Base-by-base conservation (phyloP, 176 grass and related monocot genomes). In the Luzula sylvatica region DNA sequence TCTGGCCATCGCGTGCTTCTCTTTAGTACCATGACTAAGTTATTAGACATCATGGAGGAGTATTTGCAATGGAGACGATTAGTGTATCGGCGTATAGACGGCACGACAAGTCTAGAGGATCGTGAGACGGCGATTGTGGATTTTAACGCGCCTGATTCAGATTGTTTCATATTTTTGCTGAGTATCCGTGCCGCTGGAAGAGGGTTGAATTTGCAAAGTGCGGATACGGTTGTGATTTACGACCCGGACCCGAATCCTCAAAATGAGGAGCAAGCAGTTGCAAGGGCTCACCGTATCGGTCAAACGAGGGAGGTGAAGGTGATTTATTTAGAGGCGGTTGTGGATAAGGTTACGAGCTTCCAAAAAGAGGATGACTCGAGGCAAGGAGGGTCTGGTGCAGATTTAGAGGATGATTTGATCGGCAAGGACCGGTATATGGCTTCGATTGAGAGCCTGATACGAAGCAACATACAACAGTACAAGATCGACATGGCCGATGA, bases 401-500 rank as follows among this genome's bases (percentile, higher is more conserved):
- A 82, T 20, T 71, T 69, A 45, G 93, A 98, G 78, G 84, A 89
- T 25, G 86, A 98, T 69, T 82, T 98, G 75, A 87, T 87, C 61
- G 93, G 93, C 15, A 98, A 77, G 78, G 86, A 98, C 53, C 74
- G 93, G 30, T 98, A 98, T 30, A 59, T 98, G 32, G 93, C 85
- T 45, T 90, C 93, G 40, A 98, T 98, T 40, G 93, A 98, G 71
- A 92, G 93, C 74, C 81, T 98, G 17, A 98, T 98, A 64, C 85
- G 93, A 52, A 98, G 29, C 40, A 98, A 98, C 65, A 98, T 98
- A 52, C 93, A 98, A 66, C 93, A 98, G 25, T 98, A 83, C 61
- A 98, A 98, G 72, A 86, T 98, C 76, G 93, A 98, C 71, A 98
- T 98, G 93, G 93, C 93, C 11, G 86, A 98, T 70, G 93, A 98